Base-by-base conservation (phyloP, 345 rosid species). In the Eucalyptus pauciflora region DNA sequence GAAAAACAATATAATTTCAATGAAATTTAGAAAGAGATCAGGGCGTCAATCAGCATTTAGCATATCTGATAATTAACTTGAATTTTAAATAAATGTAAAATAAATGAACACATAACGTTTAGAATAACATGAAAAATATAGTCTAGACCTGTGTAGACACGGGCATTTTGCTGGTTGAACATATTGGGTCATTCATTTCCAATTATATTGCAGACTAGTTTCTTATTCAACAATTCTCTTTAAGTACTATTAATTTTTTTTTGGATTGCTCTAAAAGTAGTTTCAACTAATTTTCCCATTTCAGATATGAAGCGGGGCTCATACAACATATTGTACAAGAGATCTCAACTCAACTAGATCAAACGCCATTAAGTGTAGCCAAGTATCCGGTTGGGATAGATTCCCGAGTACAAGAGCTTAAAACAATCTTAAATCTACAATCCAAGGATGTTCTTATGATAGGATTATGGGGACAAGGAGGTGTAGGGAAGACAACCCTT, bases 201-300 rank as follows among this genome's bases (percentile, higher is more conserved):
- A 31, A 1, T 0, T 69, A 69, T 69, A 69, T 31, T 8, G 0
- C 4, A 0, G 80, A 69, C 43, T 33, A 69, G 43, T 69, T 69
- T 69, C 43, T 69, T 69, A 33, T 41, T 69, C 24, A 69, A 20
- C 45, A 69, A 69, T 69, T 69, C 80, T 69, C 45, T 69, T 33
- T 69, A 31, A 16, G 18, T 16, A 69, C 80, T 8, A 18, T 52
- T 0, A 14, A 15, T 69, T 17, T 3, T 13, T 24, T 14, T 67
- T 67, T 31, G 43, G 79, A 67, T 31, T 8, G 22, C 41, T 31
- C 22, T 67, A 31, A 8, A 8, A 31, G 79, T 17, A 16, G 22
- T 67, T 67, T 67, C 43, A 67, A 31, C 79, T 67, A 16, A 67
- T 67, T 67, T 67, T 67, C 41, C 6, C 43, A 15, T 67, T 16